Evolutionary conservation across 208 protist species (phyloP).

Genomic region (Blastocrithidia nonstop): DNA sequence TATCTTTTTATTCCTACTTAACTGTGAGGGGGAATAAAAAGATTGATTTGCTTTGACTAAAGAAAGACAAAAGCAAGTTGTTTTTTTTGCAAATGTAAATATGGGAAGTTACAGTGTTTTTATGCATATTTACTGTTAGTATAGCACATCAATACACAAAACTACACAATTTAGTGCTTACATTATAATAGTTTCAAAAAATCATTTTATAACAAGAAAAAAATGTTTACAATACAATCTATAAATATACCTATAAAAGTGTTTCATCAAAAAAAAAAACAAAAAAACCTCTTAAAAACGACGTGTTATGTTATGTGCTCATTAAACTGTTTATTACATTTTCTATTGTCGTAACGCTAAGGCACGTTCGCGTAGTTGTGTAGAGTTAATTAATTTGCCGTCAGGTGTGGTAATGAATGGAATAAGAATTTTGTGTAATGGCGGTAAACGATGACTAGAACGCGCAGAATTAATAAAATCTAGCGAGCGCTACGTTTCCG

Average conservation of each 20-base stretch:
- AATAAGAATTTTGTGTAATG: slow-evolving; percentile 34
- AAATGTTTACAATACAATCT: too few species aligned
- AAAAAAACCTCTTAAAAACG: background rate
- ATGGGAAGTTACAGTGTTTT: too few species aligned
- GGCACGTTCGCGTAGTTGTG: slow-evolving; percentile 18
- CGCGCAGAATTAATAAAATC: slow-evolving; percentile 50
- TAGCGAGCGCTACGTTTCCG: slow-evolving; percentile 48
- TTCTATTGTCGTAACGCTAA: background rate
- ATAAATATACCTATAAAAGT: background rate
- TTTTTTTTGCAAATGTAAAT: too few species aligned
- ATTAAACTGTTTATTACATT: background rate
- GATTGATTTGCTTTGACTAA: too few species aligned
- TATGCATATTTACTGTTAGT: too few species aligned
- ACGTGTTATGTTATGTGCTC: background rate
- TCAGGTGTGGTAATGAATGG: slow-evolving; percentile 32
- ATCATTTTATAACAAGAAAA: too few species aligned
- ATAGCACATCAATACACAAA: too few species aligned
- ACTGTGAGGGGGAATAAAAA: too few species aligned
- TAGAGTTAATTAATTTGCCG: slow-evolving; percentile 50
- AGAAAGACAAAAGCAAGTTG: too few species aligned
- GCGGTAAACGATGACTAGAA: slow-evolving; percentile 20
- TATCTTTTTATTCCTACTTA: too few species aligned
- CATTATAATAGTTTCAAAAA: too few species aligned
- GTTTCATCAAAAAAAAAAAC: background rate
- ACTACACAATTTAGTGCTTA: too few species aligned